Conservation (phyloP, 129 eudicot species). For the Lonicera japonica region DNA sequence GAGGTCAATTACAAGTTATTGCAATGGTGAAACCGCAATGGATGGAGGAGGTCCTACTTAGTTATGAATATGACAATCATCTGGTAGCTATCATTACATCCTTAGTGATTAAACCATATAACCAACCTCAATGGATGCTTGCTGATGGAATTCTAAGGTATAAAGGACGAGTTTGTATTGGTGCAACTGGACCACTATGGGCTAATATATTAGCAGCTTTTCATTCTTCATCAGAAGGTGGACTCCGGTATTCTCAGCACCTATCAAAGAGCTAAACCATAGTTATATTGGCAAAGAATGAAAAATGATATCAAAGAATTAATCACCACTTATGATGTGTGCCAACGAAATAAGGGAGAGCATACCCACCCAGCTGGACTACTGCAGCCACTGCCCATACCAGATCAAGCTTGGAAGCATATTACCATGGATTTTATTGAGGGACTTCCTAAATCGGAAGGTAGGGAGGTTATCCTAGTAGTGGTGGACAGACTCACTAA, state of each 20-base stretch:
- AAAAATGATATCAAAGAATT: neutral
- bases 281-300: neutral
- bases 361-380: neutral
- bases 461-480: neutral
- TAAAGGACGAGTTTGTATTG: neutral
- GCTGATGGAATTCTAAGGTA: too few species aligned
- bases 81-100: too few species aligned
- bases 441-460: neutral
- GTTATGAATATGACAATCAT: neutral
- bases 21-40: neutral
- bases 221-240: neutral
- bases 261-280: neutral
- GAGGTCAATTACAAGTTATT: neutral
- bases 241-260: neutral
- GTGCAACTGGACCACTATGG: neutral
- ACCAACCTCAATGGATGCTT: too few species aligned
- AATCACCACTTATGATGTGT: neutral
- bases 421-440: neutral
- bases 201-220: neutral
- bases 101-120: neutral
- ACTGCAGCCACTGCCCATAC: neutral
- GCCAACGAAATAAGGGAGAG: neutral
- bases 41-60: neutral
- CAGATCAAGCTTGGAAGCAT: neutral
- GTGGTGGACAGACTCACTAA: neutral